Evolutionary conservation across 805 yeast genomes (phyloP).

Genomic region (Saccharomycopsis babjevae): DNA sequence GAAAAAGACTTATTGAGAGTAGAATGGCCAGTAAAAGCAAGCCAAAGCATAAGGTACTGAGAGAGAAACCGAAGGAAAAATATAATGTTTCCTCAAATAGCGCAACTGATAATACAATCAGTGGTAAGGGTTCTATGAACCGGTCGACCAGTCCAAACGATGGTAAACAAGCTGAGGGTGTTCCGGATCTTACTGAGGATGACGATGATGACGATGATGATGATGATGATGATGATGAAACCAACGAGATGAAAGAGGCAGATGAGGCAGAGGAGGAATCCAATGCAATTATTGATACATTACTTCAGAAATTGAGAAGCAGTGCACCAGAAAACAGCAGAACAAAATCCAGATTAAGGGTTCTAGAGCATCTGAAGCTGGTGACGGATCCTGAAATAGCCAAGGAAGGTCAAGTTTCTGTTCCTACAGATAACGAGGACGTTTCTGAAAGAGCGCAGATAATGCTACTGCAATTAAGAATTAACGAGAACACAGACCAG

Average conservation of each 20-base stretch:
- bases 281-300: slow-evolving; percentile 56
- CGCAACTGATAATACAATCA: not conserved
- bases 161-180: not conserved
- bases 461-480: slow-evolving; percentile 51
- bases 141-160: not conserved
- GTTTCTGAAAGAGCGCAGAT: slow-evolving; percentile 53
- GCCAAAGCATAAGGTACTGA: not conserved
- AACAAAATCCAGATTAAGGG: slow-evolving; percentile 48
- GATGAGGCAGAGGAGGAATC: slow-evolving; percentile 6
- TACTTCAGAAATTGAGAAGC: slow-evolving; percentile 75
- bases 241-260: slow-evolving; percentile 29
- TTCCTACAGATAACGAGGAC: slow-evolving; percentile 25
- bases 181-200: slow-evolving; percentile 20
- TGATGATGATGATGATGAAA: slow-evolving; percentile 27
- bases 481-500: slow-evolving; percentile 19
- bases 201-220: slow-evolving; percentile 25
- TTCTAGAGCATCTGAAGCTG: slow-evolving; percentile 11
- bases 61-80: not conserved
- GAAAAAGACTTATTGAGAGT: slow-evolving; percentile 46
- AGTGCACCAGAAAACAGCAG: slow-evolving; percentile 74
- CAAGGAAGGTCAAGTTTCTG: not conserved
- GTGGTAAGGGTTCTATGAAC: not conserved
- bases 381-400: not conserved
- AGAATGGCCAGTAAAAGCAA: slow-evolving; percentile 19
- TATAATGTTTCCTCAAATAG: not conserved